Evolutionary conservation across 768 basidiomycete species (phyloP), one percentile per base, ranked within the genome.

Genomic region (Boletus barrowsii): DNA sequence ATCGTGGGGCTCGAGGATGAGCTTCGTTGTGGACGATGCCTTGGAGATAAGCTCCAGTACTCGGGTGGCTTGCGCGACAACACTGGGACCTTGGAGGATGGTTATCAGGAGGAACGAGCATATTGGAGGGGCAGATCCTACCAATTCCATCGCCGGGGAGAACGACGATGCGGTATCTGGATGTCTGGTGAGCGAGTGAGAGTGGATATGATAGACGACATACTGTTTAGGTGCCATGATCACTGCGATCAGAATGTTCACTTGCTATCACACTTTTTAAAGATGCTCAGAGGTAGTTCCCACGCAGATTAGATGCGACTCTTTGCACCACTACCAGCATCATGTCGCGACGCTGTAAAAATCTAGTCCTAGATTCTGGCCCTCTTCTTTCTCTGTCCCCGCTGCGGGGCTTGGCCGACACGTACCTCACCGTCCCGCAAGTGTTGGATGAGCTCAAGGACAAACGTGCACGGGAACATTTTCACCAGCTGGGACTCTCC

Each of bases 91-190:
- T 88, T 55, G 55, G 63, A 18, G 33, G 29, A 20, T 11, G 45
- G 37, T 22, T 10, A 36, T 51, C 29, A 44, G 57, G 35, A 20
- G 2, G 18, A 36, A 6, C 14, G 36, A 40, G 51, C 3, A 32
- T 10, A 45, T 11, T 29, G 41, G 13, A 41, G 40, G 10, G 32
- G 17, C 24, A 41, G 24, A 13, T 56, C 79, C 41, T 65, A 93
- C 95, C 96, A 63, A 99, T 98, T 56, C 97, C 97, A 73, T 99
- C 97, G 48, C 97, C 97, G n/a, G 88, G 86, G 41, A 99, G 84
- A 49, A 95, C 81, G 35, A 86, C 90, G 68, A 99, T 83, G 58
- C 86, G 87, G 73, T 90, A 97, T 50, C 94, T 95, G 7, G 33
- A 29, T 14, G 24, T 20, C 5, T 33, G 42, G 20, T 62, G 51